These are phyloP conservation scores for Golubevia pallescens DNA, from an alignment of 1,284 basidiomycete genomes.

Conservation along the genomic window DNA sequence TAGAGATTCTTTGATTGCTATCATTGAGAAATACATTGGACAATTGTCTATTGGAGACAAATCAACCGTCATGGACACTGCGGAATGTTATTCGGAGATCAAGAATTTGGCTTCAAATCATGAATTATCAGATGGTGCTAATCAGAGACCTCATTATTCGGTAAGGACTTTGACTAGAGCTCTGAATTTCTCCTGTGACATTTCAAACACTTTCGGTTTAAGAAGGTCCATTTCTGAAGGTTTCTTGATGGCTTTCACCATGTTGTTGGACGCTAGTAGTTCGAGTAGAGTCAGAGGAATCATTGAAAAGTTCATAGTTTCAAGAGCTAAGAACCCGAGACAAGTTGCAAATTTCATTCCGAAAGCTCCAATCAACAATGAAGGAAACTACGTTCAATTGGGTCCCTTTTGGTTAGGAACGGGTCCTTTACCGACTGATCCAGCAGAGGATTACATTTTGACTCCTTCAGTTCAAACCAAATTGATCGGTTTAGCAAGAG, in stretches of 20 bases:
- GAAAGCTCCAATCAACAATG: slow-evolving; percentile 23
- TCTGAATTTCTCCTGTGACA: slow-evolving; percentile 86
- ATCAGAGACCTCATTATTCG: slow-evolving; percentile 93
- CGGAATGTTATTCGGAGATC: slow-evolving; percentile 85
- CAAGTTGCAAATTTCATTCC: slow-evolving; percentile 45
- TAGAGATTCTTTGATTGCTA: slow-evolving; percentile 83
- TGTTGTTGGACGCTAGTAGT: slow-evolving; percentile 84
- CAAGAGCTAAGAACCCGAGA: slow-evolving; percentile 76
- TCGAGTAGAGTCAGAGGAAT: slow-evolving; percentile 74
- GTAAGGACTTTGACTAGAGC: slow-evolving; percentile 94
- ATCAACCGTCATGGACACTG: slow-evolving; percentile 85
- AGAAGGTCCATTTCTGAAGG: slow-evolving; percentile 92
- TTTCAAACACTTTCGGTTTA: slow-evolving; percentile 75
- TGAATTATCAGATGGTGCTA: slow-evolving; percentile 91
- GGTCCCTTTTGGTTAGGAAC: slow-evolving; percentile 89
- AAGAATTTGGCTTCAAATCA: slow-evolving; percentile 80
- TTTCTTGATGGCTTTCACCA: slow-evolving; percentile 95
- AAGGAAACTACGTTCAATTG: slow-evolving; percentile 71
- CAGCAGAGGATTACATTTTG: slow-evolving; percentile 81
- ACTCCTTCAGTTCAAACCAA: slow-evolving; percentile 97
- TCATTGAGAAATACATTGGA: slow-evolving; percentile 90
- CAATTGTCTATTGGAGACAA: slow-evolving; percentile 82
- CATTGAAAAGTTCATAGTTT: slow-evolving; percentile 80
- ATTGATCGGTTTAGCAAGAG: slow-evolving; percentile 87
- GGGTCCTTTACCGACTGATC: slow-evolving; percentile 71